These are phyloP conservation scores for Nothomitra cinnamomea DNA, from an alignment of 2,329 filamentous ascomycete species.

Conservation along the genomic window DNA sequence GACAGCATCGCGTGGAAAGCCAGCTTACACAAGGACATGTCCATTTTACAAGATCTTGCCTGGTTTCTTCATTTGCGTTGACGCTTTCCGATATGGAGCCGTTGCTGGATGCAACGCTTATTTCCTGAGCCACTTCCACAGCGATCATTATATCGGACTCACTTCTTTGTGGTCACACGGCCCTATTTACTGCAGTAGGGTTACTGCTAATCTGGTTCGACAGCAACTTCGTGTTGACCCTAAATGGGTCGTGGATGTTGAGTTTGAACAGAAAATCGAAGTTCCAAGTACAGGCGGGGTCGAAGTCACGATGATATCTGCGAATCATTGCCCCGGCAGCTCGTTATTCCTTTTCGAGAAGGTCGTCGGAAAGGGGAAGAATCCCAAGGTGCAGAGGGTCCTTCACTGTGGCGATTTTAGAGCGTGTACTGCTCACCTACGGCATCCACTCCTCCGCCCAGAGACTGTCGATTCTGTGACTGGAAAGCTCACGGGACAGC, in stretches of 20 bases:
- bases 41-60: conserved; percentile 98
- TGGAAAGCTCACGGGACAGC: conserved; percentile 50
- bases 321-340: conserved; percentile 92
- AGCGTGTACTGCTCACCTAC: conserved; percentile 69
- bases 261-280: conserved; percentile 66
- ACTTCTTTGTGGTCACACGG: conserved; percentile 81
- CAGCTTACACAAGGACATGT: conserved; percentile 75
- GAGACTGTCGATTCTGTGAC: conserved; percentile 51
- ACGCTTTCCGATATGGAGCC: conserved; percentile 89
- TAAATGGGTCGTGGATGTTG: conserved; percentile 68
- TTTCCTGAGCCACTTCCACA: conserved; percentile 95
- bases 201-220: conserved; percentile 77
- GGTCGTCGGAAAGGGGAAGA: conserved; percentile 40
- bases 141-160: conserved; percentile 88
- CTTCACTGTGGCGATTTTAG: conserved; percentile 93
- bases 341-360: conserved; percentile 91
- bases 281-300: conserved; percentile 72
- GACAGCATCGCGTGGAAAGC: conserved; percentile 61
- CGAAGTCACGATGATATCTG: conserved; percentile 82
- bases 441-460: conserved; percentile 66
- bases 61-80: conserved; percentile 80
- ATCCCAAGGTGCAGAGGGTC: conserved; percentile 53
- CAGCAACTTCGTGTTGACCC: conserved; percentile 74
- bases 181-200: conserved; percentile 88
- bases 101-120: conserved; percentile 87